Conservation (phyloP, 2,329 filamentous ascomycete genomes). For the Tolypocladium ophioglossoides region DNA sequence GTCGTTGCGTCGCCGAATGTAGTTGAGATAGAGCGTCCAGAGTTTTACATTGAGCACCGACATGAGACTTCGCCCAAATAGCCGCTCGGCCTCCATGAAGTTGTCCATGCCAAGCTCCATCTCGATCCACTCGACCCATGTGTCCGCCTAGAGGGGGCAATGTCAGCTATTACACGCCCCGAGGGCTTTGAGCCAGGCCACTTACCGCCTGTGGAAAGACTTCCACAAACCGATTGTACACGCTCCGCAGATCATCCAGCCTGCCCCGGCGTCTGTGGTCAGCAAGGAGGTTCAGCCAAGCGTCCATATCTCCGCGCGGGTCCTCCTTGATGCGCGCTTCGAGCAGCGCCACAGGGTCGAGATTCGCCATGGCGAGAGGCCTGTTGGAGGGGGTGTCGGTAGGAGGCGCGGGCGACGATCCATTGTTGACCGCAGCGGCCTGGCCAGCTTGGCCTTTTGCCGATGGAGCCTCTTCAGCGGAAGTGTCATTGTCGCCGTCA, state of each 20-base stretch:
- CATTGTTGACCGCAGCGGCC: slow-evolving; percentile 10
- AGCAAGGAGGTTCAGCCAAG: slow-evolving; percentile 79
- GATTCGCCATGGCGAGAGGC: slow-evolving; percentile 28
- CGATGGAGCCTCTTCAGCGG: slow-evolving; percentile 11
- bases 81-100: slow-evolving; percentile 65
- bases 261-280: slow-evolving; percentile 77
- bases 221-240: slow-evolving; percentile 79
- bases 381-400: slow-evolving; percentile 18
- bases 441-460: slow-evolving; percentile 5
- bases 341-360: slow-evolving; percentile 66
- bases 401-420: slow-evolving; percentile 9
- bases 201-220: slow-evolving; percentile 87
- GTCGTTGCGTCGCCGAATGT: slow-evolving; percentile 85
- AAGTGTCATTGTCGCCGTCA: slow-evolving; percentile 36
- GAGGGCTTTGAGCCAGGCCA: slow-evolving; percentile 12
- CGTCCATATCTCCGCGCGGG: slow-evolving; percentile 81
- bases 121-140: slow-evolving; percentile 81
- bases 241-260: slow-evolving; percentile 66
- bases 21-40: slow-evolving; percentile 91
- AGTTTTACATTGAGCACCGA: slow-evolving; percentile 73
- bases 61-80: slow-evolving; percentile 73
- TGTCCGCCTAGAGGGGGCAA: slow-evolving; percentile 58
- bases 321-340: slow-evolving; percentile 91
- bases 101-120: slow-evolving; percentile 87
- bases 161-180: background rate